These are phyloP conservation scores for Pachysolen tannophilus DNA, from an alignment of 805 yeast species.

Conservation along the genomic window DNA sequence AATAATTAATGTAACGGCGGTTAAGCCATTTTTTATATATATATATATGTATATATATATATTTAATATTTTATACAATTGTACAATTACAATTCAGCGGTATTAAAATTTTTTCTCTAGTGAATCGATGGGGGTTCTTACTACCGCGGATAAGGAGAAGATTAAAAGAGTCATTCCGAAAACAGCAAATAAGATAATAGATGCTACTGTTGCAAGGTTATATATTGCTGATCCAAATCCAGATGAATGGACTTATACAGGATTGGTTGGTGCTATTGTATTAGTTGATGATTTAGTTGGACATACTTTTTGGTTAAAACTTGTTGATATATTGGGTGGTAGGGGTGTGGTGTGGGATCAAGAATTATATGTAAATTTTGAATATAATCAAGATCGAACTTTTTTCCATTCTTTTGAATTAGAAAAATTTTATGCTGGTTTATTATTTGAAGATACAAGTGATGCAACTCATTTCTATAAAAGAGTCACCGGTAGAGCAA, in stretches of 20 bases:
- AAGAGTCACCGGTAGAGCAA: constrained; percentile 64
- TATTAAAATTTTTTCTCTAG: no score
- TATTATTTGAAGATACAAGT: constrained; percentile 78
- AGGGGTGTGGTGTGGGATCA: constrained; percentile 97
- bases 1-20: no score
- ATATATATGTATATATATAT: no score
- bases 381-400: constrained; percentile 87
- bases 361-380: constrained; percentile 81
- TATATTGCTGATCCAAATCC: constrained; percentile 88
- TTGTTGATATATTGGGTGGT: constrained; percentile 77
- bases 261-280: constrained; percentile 78
- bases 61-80: no score
- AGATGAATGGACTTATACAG: constrained; percentile 78
- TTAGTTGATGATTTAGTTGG: constrained; percentile 92
- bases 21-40: no score
- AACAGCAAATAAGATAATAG: constrained; percentile 77
- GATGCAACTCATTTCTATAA: constrained; percentile 87
- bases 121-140: constrained; percentile 32
- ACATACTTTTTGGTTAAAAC: constrained; percentile 82
- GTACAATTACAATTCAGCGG: no score
- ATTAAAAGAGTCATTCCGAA: constrained; percentile 87
- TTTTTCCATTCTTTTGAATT: constrained; percentile 93
- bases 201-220: constrained; percentile 83
- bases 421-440: constrained; percentile 82
- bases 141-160: constrained; percentile 71